phyloP scores from a whole-genome alignment of 2,329 filamentous ascomycete genomes.

The Tolypocladium tundrense region DNA sequence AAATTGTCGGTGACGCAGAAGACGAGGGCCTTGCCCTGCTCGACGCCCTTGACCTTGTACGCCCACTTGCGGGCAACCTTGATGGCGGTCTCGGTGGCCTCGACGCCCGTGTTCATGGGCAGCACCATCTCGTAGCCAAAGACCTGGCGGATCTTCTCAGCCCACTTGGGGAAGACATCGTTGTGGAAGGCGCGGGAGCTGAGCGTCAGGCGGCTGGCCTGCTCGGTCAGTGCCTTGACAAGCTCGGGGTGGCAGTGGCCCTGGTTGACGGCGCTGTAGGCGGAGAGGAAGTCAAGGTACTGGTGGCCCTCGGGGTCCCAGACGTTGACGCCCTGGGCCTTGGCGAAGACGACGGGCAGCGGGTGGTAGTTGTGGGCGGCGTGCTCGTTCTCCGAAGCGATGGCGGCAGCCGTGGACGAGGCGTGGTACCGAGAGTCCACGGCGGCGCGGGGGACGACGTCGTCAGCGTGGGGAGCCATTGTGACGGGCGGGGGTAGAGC shows the following conservation, averaged over 20 bases:
- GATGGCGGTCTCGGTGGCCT: conserved; percentile 90
- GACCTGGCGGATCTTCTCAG: conserved; percentile 77
- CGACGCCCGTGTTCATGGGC: conserved; percentile 96
- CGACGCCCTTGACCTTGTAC: conserved; percentile 90
- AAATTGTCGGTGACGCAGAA: conserved; percentile 88
- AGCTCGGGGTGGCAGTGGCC: conserved; percentile 96
- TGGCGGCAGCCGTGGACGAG: conserved; percentile 67
- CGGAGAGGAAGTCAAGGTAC: conserved; percentile 96
- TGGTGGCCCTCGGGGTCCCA: conserved; percentile 96
- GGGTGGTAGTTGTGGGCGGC: conserved; percentile 99
- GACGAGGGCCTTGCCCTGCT: conserved; percentile 71
- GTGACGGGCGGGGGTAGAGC: conserved; percentile 4
- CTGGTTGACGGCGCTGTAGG: conserved; percentile 96
- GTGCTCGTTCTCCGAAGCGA: conserved; percentile 68
- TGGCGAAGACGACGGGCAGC: conserved; percentile 84
- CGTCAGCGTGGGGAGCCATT: conserved; percentile 53
- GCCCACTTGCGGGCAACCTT: conserved; percentile 98
- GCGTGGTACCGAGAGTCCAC: conserved; percentile 52
- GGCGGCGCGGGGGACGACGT: conserved; percentile 16
- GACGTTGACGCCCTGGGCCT: conserved; percentile 74
- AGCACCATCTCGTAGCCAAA: conserved; percentile 97
- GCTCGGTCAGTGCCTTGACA: conserved; percentile 79
- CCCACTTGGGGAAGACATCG: conserved; percentile 94
- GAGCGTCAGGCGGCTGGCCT: conserved; percentile 80
- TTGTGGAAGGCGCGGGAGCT: conserved; percentile 96